Conservation (phyloP, 768 basidiomycete species). For the Scleroderma bovista region DNA sequence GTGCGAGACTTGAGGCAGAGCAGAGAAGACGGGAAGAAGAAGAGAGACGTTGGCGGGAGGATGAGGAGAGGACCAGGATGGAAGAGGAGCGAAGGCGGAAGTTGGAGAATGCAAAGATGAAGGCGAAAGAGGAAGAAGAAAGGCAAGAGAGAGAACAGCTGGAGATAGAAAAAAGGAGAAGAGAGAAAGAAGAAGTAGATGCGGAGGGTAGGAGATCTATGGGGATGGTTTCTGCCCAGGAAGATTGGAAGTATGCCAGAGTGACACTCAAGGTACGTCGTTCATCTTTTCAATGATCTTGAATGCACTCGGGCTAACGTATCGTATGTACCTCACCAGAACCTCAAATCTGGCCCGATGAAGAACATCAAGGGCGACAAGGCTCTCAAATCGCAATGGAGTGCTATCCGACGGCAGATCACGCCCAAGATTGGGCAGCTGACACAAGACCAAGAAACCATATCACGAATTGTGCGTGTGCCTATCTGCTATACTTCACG, state of each 20-base stretch:
- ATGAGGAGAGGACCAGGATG: constrained; percentile 43
- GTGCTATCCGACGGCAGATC: constrained; percentile 65
- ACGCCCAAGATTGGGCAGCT: constrained; percentile 86
- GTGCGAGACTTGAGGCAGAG: constrained; percentile 51
- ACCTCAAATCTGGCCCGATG: constrained; percentile 61
- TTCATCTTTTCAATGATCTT: not conserved
- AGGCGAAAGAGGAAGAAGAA: constrained; percentile 47
- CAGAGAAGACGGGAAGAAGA: constrained; percentile 44
- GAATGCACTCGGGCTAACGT: too few species aligned
- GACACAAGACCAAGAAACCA: constrained; percentile 61
- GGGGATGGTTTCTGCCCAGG: constrained; percentile 49
- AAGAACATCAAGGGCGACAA: constrained; percentile 56
- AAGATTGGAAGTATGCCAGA: constrained; percentile 63
- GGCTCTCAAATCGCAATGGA: constrained; percentile 55
- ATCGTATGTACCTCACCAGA: too few species aligned
- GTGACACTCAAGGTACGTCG: constrained; percentile 47
- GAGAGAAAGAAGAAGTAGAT: constrained; percentile 28
- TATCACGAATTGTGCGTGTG: constrained; percentile 51
- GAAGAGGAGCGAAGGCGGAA: constrained; percentile 45
- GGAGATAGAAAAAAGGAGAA: constrained; percentile 38
- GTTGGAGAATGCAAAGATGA: constrained; percentile 36
- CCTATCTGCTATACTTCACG: too few species aligned
- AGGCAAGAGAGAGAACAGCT: constrained; percentile 36
- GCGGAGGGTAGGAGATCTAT: constrained; percentile 33
- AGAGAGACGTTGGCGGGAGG: constrained; percentile 38